Evolutionary conservation across 768 basidiomycete species (phyloP).

Genomic region (Auriculariales sp.): DNA sequence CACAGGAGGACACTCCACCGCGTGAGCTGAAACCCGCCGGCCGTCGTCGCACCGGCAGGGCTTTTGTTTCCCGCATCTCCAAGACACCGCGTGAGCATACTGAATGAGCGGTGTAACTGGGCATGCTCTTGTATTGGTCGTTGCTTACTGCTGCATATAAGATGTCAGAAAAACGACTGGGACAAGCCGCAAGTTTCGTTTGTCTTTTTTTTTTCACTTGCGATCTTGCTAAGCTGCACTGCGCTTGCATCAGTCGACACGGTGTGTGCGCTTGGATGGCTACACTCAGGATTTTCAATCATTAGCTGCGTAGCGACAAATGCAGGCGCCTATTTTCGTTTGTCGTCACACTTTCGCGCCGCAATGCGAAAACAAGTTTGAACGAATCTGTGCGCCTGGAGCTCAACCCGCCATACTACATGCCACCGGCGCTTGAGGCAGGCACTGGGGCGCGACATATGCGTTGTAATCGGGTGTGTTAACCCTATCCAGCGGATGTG

Average conservation of each 20-base stretch:
- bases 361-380: slow-evolving; percentile 58
- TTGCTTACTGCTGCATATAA: slow-evolving; percentile 13
- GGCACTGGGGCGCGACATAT: slow-evolving; percentile 83
- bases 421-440: slow-evolving; percentile 62
- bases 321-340: slow-evolving; percentile 37
- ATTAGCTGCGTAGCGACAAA: slow-evolving; percentile 30
- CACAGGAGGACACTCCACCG: neutral
- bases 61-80: slow-evolving; percentile 66
- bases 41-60: slow-evolving; percentile 20
- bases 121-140: neutral
- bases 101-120: slow-evolving; percentile 53
- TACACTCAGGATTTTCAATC: too few species aligned
- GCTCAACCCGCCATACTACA: slow-evolving; percentile 55
- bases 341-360: slow-evolving; percentile 44
- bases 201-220: too few species aligned
- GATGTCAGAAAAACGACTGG: slow-evolving; percentile 82
- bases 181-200: too few species aligned
- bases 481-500: too few species aligned
- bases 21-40: slow-evolving; percentile 6
- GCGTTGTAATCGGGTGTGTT: slow-evolving; percentile 64
- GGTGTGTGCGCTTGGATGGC: slow-evolving; percentile 61
- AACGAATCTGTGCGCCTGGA: slow-evolving; percentile 56
- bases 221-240: too few species aligned
- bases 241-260: too few species aligned
- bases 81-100: slow-evolving; percentile 67